Evolutionary conservation across 1,284 basidiomycete genomes (phyloP), one percentile per base, ranked within the genome.

Genomic region (Malassezia nana): DNA sequence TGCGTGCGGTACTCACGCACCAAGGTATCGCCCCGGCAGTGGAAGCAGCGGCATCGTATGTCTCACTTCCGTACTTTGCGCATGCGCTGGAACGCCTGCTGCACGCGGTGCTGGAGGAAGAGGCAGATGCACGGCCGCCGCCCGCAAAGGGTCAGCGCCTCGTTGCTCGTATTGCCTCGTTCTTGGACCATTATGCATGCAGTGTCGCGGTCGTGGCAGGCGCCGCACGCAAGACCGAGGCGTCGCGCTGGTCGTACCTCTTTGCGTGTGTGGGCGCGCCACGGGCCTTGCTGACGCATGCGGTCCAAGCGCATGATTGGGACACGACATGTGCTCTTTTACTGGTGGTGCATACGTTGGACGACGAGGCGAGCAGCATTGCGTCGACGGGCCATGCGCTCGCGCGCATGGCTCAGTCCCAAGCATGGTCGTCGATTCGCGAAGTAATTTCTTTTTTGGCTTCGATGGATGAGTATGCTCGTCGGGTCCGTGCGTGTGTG

Each of bases 151-250:
- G 33, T 16, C 75, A 79, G 28, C 43, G 53, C 25, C n/a, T 51
- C 85, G 2, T 76, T 96, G 9, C 79, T 84, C 0, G 78, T 79
- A 0, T 84, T 87, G 1, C 80, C 95, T 49, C 87, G 59, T 98
- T 99, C 69, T 77, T 99, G 62, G 92, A 98, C 70, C 83, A 96
- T 73, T 98, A 96, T 71, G 85, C 89, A 55, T 84, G 82, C 48
- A 82, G 86, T 4, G 77, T 96, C 49, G 87, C 94, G 57, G 90
- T 98, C 4, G 87, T 98, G 1, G 92, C 96, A 7, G 84, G 87
- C 6, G 96, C 92, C 69, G 94, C 94, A 7, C 80, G 94, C 44
- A 99, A 99, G 78, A 98, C 90, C 3, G 94, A 99, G 75, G 82
- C 92, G 66, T 84, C 87, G 6, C 78, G 87, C 42, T 99, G 94